phyloP scores from a whole-genome alignment of 805 yeast species.

The Zygotorulaspora sp. region DNA sequence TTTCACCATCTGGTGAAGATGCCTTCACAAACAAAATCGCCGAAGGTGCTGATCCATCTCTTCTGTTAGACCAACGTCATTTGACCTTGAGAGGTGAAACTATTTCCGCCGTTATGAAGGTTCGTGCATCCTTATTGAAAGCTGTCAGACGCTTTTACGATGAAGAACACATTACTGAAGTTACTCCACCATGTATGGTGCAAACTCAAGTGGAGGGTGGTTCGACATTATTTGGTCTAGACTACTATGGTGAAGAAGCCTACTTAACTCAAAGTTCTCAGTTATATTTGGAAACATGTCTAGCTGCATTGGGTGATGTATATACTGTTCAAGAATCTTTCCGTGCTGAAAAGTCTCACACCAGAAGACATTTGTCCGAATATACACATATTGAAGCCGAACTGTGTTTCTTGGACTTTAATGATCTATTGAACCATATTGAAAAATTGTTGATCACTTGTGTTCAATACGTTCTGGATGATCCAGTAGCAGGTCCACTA shows the following conservation, averaged over 20 bases:
- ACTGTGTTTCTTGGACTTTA: slow-evolving; percentile 80
- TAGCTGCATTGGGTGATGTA: slow-evolving; percentile 95
- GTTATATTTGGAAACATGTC: slow-evolving; percentile 90
- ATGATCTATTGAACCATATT: slow-evolving; percentile 78
- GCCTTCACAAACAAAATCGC: slow-evolving; percentile 91
- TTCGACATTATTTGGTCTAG: slow-evolving; percentile 85
- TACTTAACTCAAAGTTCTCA: slow-evolving; percentile 95
- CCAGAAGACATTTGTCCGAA: slow-evolving; percentile 96
- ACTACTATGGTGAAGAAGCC: slow-evolving; percentile 96
- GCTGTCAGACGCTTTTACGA: slow-evolving; percentile 71
- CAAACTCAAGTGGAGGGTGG: slow-evolving; percentile 99
- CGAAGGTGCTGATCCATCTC: slow-evolving; percentile 90
- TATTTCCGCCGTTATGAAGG: slow-evolving; percentile 86
- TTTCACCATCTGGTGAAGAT: slow-evolving; percentile 95
- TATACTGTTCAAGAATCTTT: slow-evolving; percentile 97
- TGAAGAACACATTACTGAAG: slow-evolving; percentile 77
- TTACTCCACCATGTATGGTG: slow-evolving; percentile 99
- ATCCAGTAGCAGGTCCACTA: slow-evolving; percentile 88
- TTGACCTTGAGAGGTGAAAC: slow-evolving; percentile 96
- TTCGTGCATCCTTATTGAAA: slow-evolving; percentile 73
- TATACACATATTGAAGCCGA: slow-evolving; percentile 97
- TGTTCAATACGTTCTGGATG: slow-evolving; percentile 73
- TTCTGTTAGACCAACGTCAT: slow-evolving; percentile 92
- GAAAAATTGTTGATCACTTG: slow-evolving; percentile 70
- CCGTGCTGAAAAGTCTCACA: slow-evolving; percentile 98